Evolutionary conservation across 2,329 filamentous ascomycete species (phyloP), one percentile per base, ranked within the genome.

Genomic region (Penicillium capsulatum): DNA sequence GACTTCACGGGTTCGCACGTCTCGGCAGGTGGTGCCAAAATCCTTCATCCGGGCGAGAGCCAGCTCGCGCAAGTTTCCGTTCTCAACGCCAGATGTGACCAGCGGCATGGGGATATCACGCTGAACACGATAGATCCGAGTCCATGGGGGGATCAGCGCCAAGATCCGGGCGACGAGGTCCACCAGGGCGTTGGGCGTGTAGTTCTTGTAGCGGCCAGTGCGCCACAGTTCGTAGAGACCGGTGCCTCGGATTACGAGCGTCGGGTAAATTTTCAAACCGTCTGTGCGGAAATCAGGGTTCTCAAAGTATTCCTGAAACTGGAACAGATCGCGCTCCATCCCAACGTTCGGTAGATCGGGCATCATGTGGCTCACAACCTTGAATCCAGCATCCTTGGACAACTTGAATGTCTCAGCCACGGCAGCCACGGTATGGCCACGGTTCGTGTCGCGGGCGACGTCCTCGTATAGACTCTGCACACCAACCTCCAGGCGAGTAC

Each of bases 331-430:
- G 56, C 92, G 84, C 68, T 98, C 94, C 86, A 97, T 95, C 40
- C 92, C 92, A 2, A 98, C 92, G 57, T 98, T 98, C 3, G 92
- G 92, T 33, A 98, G 70, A 62, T 98, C 92, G 1, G 92, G 92
- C 92, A 98, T 98, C 92, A 98, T 98, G 69, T 98, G 92, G 52
- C 87, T 94, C 47, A 98, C 92, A 1, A 98, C 92, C 66, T 98
- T 98, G 77, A 95, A 98, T 1, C 92, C 92, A 4, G 94, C 89
- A 64, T 98, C 94, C 67, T 98, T 98, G 48, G 92, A 82, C n/a
- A 96, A 75, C 53, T 86, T 94, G 63, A 98, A 98, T 0, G 92
- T 98, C 67, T 98, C 90, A 19, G 89, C 91, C 0, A 98, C 92
- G 1, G 94, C 80, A 5, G 89, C 88, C 16, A 98, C 92, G 0